A percentile compares a stretch with the other conserved stretches of the same genome.
phyloP scores from a whole-genome alignment of 176 grass and related monocot species.

The Panicum miliaceum region DNA sequence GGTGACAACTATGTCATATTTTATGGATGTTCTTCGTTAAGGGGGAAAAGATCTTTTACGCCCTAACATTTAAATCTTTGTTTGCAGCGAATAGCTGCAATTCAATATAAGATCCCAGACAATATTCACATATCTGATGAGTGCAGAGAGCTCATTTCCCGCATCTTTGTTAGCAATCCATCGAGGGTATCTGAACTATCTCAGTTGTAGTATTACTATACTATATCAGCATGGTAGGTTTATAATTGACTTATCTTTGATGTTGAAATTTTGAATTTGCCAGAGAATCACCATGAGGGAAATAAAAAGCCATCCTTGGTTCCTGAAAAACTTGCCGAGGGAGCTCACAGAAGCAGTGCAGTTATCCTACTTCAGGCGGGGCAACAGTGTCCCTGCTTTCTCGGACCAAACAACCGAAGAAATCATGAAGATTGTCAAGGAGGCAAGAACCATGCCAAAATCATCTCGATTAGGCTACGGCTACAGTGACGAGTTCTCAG shows the following conservation, averaged over 20 bases:
- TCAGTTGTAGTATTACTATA: background rate
- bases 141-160: constrained; percentile 73
- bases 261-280: background rate
- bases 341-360: constrained; percentile 62
- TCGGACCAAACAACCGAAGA: constrained; percentile 51
- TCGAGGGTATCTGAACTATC: constrained; percentile 46
- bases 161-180: constrained; percentile 72
- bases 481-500: constrained; percentile 40
- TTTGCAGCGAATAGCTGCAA: constrained; percentile 75
- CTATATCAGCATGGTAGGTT: background rate
- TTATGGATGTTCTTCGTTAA: background rate
- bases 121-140: constrained; percentile 74
- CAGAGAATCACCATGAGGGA: constrained; percentile 72
- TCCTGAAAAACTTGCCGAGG: constrained; percentile 68
- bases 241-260: background rate
- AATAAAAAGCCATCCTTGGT: constrained; percentile 76
- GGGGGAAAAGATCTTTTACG: background rate
- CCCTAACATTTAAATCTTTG: constrained; percentile 26
- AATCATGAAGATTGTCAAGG: constrained; percentile 56
- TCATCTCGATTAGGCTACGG: constrained; percentile 17
- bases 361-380: constrained; percentile 50
- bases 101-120: constrained; percentile 82
- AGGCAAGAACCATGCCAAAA: constrained; percentile 49
- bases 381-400: constrained; percentile 37
- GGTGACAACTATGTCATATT: constrained; percentile 44